Conservation (phyloP, 805 yeast genomes). For the Candida khao-thaluensis region DNA sequence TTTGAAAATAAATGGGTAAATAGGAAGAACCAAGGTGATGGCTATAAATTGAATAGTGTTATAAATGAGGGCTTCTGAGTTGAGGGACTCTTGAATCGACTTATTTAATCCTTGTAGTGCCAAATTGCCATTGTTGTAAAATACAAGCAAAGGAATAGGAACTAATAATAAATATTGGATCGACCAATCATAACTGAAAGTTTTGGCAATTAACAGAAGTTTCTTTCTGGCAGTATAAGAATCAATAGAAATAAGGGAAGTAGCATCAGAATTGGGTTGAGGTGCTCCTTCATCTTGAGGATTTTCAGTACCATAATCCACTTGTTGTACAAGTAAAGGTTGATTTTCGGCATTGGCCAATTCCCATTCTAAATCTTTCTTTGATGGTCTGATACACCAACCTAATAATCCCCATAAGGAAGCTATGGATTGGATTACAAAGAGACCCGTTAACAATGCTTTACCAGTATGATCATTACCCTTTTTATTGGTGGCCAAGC, state of each 20-base stretch:
- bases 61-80: constrained; percentile 39
- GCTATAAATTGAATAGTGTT: constrained; percentile 27
- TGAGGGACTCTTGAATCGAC: constrained; percentile 64
- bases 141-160: constrained; percentile 58
- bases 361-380: constrained; percentile 13
- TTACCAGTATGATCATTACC: constrained; percentile 54
- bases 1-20: constrained; percentile 69
- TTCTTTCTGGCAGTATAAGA: constrained; percentile 14
- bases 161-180: constrained; percentile 67
- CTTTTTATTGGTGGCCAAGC: constrained; percentile 43
- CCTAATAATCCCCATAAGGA: constrained; percentile 54
- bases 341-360: constrained; percentile 16
- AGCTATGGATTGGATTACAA: constrained; percentile 45
- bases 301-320: constrained; percentile 20
- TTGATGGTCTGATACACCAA: constrained; percentile 30
- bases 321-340: constrained; percentile 28
- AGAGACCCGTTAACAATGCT: constrained; percentile 47
- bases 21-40: constrained; percentile 42
- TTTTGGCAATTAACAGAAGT: constrained; percentile 24
- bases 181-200: constrained; percentile 76
- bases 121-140: constrained; percentile 56
- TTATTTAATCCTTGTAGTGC: constrained; percentile 65
- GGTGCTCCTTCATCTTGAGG: constrained; percentile 9
- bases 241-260: constrained; percentile 25
- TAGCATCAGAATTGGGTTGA: constrained; percentile 14